Conservation (phyloP, 139 green algal species). For the Gonium pectorale region DNA sequence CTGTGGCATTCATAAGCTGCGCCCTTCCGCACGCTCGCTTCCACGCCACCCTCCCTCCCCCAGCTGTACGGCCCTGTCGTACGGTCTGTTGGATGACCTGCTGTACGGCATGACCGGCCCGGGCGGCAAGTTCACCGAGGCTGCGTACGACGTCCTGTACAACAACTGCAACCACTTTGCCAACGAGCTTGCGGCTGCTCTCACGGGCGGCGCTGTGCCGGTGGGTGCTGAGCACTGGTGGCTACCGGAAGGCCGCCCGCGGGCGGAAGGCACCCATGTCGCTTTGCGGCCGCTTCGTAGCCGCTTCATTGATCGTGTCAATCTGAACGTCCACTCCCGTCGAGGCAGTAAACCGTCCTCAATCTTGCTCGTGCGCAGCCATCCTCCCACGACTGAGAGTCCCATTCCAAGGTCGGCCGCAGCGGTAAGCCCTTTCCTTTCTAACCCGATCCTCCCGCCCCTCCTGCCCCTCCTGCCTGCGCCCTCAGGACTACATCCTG, state of each 20-base stretch:
- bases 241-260: no score
- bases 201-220: constrained; percentile 11
- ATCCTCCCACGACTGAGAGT: no score
- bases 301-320: no score
- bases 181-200: not conserved
- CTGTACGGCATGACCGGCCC: not conserved
- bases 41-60: not conserved
- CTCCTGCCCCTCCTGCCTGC: not conserved
- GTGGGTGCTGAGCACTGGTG: constrained; percentile 21
- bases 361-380: no score
- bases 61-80: not conserved
- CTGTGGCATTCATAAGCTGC: not conserved
- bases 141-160: constrained; percentile 29
- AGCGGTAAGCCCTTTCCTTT: no score
- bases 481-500: not conserved
- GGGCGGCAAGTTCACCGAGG: not conserved
- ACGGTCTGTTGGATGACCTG: not conserved
- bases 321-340: no score
- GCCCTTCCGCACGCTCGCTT: no score
- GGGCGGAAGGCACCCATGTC: no score
- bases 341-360: no score
- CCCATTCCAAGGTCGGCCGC: no score
- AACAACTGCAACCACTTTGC: constrained; percentile 44
- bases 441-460: not conserved
- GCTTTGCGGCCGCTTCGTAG: no score